Conservation (phyloP, 2,329 filamentous ascomycete genomes). For the Nothophaeocryptopus gaeumannii region DNA sequence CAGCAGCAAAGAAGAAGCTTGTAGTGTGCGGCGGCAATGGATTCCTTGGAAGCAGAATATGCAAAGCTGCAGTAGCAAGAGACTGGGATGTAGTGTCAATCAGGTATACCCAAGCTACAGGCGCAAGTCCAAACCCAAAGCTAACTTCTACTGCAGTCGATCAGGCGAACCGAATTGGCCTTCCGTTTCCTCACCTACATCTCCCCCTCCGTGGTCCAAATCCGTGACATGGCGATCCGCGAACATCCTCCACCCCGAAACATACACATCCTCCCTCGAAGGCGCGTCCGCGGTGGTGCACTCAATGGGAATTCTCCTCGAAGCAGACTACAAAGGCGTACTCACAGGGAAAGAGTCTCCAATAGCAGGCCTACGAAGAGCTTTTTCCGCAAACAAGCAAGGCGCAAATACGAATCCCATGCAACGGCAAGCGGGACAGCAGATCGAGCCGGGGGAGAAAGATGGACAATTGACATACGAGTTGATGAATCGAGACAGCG, state of each 20-base stretch:
- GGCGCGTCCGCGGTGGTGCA: conserved; percentile 85
- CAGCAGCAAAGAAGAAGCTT: conserved; percentile 63
- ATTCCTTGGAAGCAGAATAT: conserved; percentile 82
- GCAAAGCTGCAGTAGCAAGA: conserved; percentile 78
- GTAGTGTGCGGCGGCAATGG: conserved; percentile 93
- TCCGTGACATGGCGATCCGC: conserved; percentile 83
- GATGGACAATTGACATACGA: conserved; percentile 88
- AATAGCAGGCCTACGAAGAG: conserved; percentile 71
- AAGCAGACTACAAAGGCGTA: conserved; percentile 96
- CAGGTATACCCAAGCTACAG: conserved; percentile 56
- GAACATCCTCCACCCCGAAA: conserved; percentile 78
- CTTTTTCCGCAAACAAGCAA: conserved; percentile 66
- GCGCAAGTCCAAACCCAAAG: not conserved
- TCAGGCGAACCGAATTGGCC: conserved; percentile 88
- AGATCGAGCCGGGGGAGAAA: conserved; percentile 63
- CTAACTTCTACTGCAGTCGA: conserved; percentile 58
- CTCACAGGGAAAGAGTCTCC: conserved; percentile 79
- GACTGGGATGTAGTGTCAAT: conserved; percentile 93
- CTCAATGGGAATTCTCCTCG: conserved; percentile 91
- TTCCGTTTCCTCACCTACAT: conserved; percentile 66
- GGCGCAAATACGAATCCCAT: conserved; percentile 65
- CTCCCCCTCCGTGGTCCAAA: conserved; percentile 75
- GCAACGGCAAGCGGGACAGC: conserved; percentile 51
- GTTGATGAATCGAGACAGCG: conserved; percentile 90
- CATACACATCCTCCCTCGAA: conserved; percentile 73